Conservation (phyloP, 805 yeast species). For the Yarrowia sp. region DNA sequence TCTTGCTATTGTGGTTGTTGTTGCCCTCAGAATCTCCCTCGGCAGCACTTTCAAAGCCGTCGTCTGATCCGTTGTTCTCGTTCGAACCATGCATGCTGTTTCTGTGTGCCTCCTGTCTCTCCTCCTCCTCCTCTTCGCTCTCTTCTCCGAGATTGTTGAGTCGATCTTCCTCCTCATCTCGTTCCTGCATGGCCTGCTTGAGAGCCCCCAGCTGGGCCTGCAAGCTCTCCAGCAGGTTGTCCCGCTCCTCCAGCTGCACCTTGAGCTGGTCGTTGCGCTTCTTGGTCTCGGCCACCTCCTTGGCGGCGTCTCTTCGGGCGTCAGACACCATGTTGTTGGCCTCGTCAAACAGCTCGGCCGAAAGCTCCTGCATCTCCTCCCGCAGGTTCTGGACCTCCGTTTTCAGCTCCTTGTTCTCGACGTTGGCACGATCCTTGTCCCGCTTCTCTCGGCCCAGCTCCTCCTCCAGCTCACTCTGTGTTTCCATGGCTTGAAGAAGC, state of each 20-base stretch:
- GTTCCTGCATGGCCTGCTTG: constrained; percentile 62
- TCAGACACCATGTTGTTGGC: constrained; percentile 85
- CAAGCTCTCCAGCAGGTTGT: constrained; percentile 66
- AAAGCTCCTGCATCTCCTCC: constrained; percentile 79
- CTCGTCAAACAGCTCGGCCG: constrained; percentile 78
- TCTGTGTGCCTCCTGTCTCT: neutral
- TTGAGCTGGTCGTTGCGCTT: constrained; percentile 72
- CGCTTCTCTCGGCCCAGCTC: constrained; percentile 44
- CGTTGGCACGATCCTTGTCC: constrained; percentile 41
- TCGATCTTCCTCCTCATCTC: constrained; percentile 55
- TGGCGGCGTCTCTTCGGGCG: constrained; percentile 67
- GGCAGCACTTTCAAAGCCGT: constrained; percentile 10
- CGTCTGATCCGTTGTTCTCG: constrained; percentile 5
- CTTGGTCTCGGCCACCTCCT: constrained; percentile 60
- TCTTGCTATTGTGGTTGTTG: neutral
- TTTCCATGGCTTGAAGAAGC: constrained; percentile 48
- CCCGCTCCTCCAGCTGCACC: constrained; percentile 81
- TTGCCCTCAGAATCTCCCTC: constrained; percentile 4
- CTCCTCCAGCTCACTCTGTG: constrained; percentile 47
- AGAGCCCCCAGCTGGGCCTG: constrained; percentile 72
- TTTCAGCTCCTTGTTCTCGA: constrained; percentile 29
- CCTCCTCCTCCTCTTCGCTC: constrained; percentile 21
- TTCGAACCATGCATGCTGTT: neutral
- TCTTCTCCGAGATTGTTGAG: constrained; percentile 3
- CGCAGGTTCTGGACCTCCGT: constrained; percentile 72